phyloP scores from a whole-genome alignment of 1,284 basidiomycete genomes.

The Puccinia horiana region DNA sequence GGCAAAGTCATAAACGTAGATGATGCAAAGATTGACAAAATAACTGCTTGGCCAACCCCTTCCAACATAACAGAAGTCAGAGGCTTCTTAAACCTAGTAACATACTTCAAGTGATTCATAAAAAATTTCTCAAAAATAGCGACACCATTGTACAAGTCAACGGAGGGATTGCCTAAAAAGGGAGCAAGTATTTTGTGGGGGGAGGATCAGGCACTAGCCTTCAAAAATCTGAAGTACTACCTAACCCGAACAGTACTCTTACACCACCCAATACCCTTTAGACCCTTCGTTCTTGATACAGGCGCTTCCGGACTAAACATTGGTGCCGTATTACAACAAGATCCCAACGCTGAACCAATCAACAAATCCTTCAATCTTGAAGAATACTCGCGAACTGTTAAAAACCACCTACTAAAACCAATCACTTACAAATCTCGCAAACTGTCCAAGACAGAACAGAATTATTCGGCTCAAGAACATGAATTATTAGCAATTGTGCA shows the following conservation, averaged over 20 bases:
- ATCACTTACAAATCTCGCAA: slow-evolving; percentile 23
- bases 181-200: neutral
- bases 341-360: neutral
- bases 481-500: slow-evolving; percentile 23
- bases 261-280: neutral
- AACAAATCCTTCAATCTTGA: too few species aligned
- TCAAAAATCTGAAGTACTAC: neutral
- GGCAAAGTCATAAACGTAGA: too few species aligned
- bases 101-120: too few species aligned
- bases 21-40: too few species aligned
- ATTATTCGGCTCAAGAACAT: slow-evolving; percentile 10
- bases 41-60: too few species aligned
- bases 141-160: too few species aligned
- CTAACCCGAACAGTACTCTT: neutral
- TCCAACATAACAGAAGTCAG: too few species aligned
- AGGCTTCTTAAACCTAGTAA: too few species aligned
- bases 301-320: neutral
- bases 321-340: neutral
- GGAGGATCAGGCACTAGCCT: neutral
- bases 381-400: too few species aligned
- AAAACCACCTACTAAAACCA: slow-evolving; percentile 38
- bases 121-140: too few species aligned
- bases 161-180: too few species aligned
- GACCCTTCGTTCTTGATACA: neutral
- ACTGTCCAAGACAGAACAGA: slow-evolving; percentile 11